Conservation (phyloP, 1,139 yeast species). For the Debaryomycetaceae sp. region DNA sequence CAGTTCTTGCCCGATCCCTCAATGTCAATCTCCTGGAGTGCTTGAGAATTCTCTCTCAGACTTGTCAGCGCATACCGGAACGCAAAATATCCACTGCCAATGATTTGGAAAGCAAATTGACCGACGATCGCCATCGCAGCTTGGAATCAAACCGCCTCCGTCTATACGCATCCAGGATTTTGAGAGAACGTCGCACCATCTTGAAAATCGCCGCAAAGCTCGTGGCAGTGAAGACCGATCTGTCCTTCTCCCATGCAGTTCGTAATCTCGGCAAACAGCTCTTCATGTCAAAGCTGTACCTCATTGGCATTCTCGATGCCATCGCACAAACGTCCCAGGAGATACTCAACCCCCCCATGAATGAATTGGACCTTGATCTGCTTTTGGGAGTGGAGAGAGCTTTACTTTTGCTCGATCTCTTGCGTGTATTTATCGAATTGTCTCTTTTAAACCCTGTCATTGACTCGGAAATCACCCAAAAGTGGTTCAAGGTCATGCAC, state of each 20-base stretch:
- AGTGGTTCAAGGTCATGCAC: slow-evolving; percentile 51
- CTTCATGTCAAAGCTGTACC: slow-evolving; percentile 18
- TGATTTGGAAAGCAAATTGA: slow-evolving; percentile 21
- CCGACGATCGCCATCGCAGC: slow-evolving; percentile 24
- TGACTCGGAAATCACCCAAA: slow-evolving; percentile 17
- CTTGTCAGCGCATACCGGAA: slow-evolving; percentile 27
- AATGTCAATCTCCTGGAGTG: slow-evolving; percentile 29
- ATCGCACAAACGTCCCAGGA: slow-evolving; percentile 5
- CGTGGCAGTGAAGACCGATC: slow-evolving; percentile 24
- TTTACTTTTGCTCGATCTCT: slow-evolving; percentile 25
- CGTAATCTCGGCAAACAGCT: slow-evolving; percentile 32
- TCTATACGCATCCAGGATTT: slow-evolving; percentile 22
- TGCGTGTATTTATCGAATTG: slow-evolving; percentile 36
- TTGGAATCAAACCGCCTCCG: slow-evolving; percentile 19
- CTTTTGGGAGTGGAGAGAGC: slow-evolving; percentile 23
- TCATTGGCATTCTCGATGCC: slow-evolving; percentile 13
- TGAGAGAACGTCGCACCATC: slow-evolving; percentile 37
- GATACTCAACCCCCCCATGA: slow-evolving; percentile 9
- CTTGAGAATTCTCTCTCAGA: slow-evolving; percentile 34
- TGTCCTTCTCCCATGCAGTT: slow-evolving; percentile 17
- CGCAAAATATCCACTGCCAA: slow-evolving; percentile 10
- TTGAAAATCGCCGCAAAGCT: slow-evolving; percentile 29
- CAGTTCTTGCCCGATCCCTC: slow-evolving; percentile 23
- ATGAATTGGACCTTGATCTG: slow-evolving; percentile 9
- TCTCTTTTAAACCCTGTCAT: slow-evolving; percentile 23